A percentile compares a stretch with the other conserved stretches of the same genome.
Evolutionary conservation across 768 basidiomycete genomes (phyloP).

Genomic region (Boletus fagicola): DNA sequence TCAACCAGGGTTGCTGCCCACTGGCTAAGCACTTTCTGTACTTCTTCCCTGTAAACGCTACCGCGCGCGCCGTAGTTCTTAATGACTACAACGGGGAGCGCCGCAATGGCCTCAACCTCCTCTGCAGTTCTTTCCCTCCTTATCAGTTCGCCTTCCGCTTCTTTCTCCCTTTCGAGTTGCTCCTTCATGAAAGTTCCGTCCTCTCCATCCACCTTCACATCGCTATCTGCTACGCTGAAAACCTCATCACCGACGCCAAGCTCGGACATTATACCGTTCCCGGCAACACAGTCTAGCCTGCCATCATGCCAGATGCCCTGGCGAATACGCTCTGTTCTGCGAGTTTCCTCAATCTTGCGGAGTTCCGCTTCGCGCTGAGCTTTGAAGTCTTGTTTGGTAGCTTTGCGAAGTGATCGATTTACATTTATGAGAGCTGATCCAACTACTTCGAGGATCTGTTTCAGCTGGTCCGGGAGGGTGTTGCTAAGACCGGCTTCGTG

Average conservation of each 20-base stretch:
- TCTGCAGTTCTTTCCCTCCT: constrained; percentile 35
- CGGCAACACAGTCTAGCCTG: constrained; percentile 78
- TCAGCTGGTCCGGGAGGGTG: constrained; percentile 78
- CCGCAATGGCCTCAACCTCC: constrained; percentile 51
- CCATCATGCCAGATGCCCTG: constrained; percentile 84
- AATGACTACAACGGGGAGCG: constrained; percentile 85
- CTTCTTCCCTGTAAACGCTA: constrained; percentile 59
- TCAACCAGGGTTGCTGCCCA: constrained; percentile 87
- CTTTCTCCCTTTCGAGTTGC: constrained; percentile 26
- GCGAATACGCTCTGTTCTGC: constrained; percentile 47
- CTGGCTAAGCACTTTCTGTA: constrained; percentile 71
- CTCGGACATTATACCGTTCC: constrained; percentile 84
- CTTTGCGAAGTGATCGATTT: constrained; percentile 45
- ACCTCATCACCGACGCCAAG: constrained; percentile 79
- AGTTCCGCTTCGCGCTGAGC: constrained; percentile 38
- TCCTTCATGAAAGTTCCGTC: constrained; percentile 13
- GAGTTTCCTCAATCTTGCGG: constrained; percentile 37
- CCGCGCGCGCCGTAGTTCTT: constrained; percentile 68
- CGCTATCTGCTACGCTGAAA: constrained; percentile 39
- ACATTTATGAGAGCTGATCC: constrained; percentile 68
- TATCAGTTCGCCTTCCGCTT: constrained; percentile 32
- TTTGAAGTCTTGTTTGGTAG: constrained; percentile 41
- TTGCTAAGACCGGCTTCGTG: constrained; percentile 74
- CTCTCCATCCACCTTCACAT: constrained; percentile 13
- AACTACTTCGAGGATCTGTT: constrained; percentile 79